Percentiles rank a stretch among this genome's conserved stretches.
Conservation (phyloP, 768 basidiomycete genomes). For the Termitomyces sp. region DNA sequence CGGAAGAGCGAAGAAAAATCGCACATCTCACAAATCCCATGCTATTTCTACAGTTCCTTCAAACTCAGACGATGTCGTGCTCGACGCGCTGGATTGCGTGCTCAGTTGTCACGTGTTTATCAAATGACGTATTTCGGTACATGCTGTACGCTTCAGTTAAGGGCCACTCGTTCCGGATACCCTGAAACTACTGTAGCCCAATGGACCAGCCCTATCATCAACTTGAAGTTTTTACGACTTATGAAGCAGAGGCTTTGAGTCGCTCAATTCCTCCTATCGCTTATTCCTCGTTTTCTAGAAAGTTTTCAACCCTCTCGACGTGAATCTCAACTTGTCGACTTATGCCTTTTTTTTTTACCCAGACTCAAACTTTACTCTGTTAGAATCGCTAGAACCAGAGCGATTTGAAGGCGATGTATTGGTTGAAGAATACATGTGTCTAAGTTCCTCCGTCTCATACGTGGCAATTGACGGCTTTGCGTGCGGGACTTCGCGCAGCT, state of each 20-base stretch:
- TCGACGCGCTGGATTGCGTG: conserved; percentile 24
- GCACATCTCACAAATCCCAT: conserved; percentile 1
- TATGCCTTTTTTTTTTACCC: background rate
- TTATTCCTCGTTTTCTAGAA: too few relatives aligned
- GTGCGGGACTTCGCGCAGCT: too few relatives aligned
- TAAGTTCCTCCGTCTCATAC: too few relatives aligned
- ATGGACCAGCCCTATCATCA: background rate
- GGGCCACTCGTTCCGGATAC: background rate
- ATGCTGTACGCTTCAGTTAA: background rate
- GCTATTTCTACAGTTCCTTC: conserved; percentile 27
- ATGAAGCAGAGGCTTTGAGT: too few relatives aligned
- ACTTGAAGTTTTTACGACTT: too few relatives aligned
- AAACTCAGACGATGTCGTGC: conserved; percentile 45
- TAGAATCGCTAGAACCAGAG: background rate
- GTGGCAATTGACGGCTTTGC: too few relatives aligned
- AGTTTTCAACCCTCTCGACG: background rate
- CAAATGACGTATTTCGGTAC: background rate
- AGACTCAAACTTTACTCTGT: background rate
- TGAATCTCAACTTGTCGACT: background rate
- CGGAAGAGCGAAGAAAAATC: conserved; percentile 3
- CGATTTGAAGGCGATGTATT: too few relatives aligned
- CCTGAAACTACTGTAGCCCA: too few relatives aligned
- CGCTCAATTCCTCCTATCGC: too few relatives aligned
- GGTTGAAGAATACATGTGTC: too few relatives aligned
- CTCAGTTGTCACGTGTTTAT: conserved; percentile 2